These are phyloP conservation scores for Coemansia sp. DNA, from an alignment of 192 early-diverging fungal genomes.

Conservation along the genomic window DNA sequence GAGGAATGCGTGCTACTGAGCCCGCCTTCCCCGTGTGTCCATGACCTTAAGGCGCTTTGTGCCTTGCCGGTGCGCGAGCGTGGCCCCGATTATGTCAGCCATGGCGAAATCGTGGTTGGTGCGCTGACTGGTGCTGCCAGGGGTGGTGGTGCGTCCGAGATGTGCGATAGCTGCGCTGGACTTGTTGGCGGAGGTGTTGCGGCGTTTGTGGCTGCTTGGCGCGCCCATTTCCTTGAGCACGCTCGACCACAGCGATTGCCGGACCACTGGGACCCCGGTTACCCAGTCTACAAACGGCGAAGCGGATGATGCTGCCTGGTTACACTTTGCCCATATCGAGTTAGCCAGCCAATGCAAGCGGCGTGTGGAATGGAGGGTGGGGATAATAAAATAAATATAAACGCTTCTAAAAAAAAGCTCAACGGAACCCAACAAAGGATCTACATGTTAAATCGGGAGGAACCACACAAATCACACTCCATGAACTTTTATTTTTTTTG, in stretches of 20 bases:
- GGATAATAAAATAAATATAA: background rate
- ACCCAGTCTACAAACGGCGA: background rate
- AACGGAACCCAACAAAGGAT: background rate
- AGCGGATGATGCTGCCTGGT: background rate
- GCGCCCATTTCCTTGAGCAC: constrained; percentile 45
- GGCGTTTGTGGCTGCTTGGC: constrained; percentile 37
- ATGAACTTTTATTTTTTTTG: constrained; percentile 11
- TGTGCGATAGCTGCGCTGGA: constrained; percentile 26
- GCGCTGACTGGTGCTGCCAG: background rate
- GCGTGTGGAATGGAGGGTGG: background rate
- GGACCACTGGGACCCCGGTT: constrained; percentile 44
- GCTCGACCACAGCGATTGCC: constrained; percentile 36
- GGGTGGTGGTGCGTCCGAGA: background rate
- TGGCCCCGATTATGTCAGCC: constrained; percentile 24
- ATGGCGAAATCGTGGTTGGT: constrained; percentile 45
- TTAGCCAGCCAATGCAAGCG: background rate
- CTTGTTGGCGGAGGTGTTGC: constrained; percentile 20
- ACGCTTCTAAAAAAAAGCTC: background rate
- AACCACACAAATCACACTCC: background rate
- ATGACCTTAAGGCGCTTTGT: background rate
- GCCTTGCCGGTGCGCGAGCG: constrained; percentile 12
- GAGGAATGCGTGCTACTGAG: too few relatives aligned
- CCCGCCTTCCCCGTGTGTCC: background rate
- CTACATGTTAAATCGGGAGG: background rate
- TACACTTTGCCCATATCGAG: background rate